Base-by-base conservation (phyloP, 805 yeast species). In the Danielia reshetovae region DNA sequence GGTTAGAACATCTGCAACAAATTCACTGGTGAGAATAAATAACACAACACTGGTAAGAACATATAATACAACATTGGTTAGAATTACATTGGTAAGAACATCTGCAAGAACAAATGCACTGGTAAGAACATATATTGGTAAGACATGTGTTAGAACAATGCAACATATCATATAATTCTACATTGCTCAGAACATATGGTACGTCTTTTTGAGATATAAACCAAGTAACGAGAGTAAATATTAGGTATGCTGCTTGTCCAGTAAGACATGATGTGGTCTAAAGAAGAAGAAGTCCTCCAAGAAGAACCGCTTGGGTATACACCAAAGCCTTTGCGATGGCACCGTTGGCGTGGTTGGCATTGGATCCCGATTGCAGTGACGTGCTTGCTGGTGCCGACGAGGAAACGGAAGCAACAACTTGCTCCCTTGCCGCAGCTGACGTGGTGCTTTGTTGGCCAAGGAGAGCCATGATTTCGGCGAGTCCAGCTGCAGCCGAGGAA, bases 401-500 rank as follows among this genome's bases (percentile, higher is more conserved):
- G 13, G 32, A 21, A 6, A 10, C 5, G 5, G 32, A 21, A 10
- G 17, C 17, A 2, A 10, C 32, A 2, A 11, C 27, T 10, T 22
- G 19, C 29, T 27, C 36, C 33, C 21, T 30, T 26, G 14, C n/a
- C 28, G 12, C 18, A 16, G 22, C 22, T 18, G 7, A 28, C 7
- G 41, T 22, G 7, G 43, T 27, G 11, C 38, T 32, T 4, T 28
- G 14, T 7, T 27, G 31, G 14, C 43, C 40, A 18, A 42, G 30
- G 7, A 23, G 38, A 12, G 29, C 39, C n/a, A 42, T 18, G 8
- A 42, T 7, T 5, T 25, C 35, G 6, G 34, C 30, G 7, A 42
- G 7, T 4, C 33, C 26, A 13, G 18, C 21, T 9, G 17, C 28
- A 6, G 18, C n/a, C 7, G 33, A 18, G 7, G 40, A n/a, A 4